Conservation (phyloP, 179 eudicot genomes). For the Heliamphora ciliata region DNA sequence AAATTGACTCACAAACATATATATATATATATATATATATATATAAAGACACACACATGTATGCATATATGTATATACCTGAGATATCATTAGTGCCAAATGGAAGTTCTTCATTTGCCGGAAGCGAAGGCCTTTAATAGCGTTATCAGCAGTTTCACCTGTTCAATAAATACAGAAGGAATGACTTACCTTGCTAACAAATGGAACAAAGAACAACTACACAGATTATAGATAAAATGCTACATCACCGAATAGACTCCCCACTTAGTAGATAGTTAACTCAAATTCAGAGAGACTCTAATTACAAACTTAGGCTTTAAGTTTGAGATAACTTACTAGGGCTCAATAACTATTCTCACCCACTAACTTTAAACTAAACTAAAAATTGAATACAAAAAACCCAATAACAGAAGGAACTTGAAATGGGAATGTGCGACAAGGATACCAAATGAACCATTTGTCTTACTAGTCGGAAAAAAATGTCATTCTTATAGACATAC, state of each 20-base stretch:
- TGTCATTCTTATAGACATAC: background rate
- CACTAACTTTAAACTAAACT: too few relatives aligned
- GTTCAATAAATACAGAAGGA: slow-evolving; percentile 22
- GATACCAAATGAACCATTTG: background rate
- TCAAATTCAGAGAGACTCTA: background rate
- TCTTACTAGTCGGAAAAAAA: background rate
- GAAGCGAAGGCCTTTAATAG: slow-evolving; percentile 56
- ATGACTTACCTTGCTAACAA: background rate
- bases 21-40: too few relatives aligned
- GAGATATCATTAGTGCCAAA: slow-evolving; percentile 89
- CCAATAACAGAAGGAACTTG: too few relatives aligned
- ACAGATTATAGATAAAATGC: background rate
- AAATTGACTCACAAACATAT: background rate
- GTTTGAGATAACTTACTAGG: background rate
- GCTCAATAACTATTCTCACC: background rate
- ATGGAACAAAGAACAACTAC: background rate
- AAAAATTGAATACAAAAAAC: background rate
- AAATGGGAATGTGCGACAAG: background rate
- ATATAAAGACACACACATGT: too few relatives aligned
- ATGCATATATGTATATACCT: slow-evolving; percentile 37
- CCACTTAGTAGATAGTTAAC: background rate
- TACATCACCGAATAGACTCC: background rate
- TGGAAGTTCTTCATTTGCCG: slow-evolving; percentile 97
- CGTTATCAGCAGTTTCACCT: slow-evolving; percentile 79
- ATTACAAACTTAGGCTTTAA: background rate